Evolutionary conservation across 2,329 filamentous ascomycete species (phyloP).

Genomic region (Teratosphaeria zuluensis): DNA sequence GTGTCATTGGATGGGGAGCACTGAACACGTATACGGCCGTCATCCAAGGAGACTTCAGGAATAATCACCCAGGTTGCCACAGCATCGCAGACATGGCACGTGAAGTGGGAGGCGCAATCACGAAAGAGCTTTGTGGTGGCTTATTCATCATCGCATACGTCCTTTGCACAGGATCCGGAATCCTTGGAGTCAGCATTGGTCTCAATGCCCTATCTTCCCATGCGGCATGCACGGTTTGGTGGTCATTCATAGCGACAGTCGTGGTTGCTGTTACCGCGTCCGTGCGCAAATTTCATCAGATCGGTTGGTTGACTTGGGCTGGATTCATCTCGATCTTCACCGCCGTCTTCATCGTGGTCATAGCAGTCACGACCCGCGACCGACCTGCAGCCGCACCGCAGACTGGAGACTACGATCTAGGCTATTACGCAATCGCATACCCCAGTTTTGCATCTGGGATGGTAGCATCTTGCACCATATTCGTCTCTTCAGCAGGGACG

Average conservation of each 20-base stretch:
- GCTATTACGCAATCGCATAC: conserved; percentile 44
- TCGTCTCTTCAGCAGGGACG: conserved; percentile 48
- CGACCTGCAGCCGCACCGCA: conserved; percentile 52
- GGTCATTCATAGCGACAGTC: conserved; percentile 41
- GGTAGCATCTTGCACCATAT: conserved; percentile 49
- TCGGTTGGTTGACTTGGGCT: conserved; percentile 53
- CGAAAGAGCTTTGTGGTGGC: conserved; percentile 45
- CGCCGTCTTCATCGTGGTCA: conserved; percentile 36
- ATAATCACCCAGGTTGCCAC: conserved; percentile 40
- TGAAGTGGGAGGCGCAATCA: conserved; percentile 42
- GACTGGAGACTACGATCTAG: conserved; percentile 50
- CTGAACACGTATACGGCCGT: conserved; percentile 43
- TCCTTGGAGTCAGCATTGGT: conserved; percentile 49
- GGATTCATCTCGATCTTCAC: conserved; percentile 35
- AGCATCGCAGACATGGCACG: conserved; percentile 50
- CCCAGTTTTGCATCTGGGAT: conserved; percentile 52
- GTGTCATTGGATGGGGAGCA: conserved; percentile 38
- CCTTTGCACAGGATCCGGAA: conserved; percentile 47
- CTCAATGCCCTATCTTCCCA: conserved; percentile 52
- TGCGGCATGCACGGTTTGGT: conserved; percentile 50
- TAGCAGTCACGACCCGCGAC: conserved; percentile 46
- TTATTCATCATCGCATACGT: conserved; percentile 43
- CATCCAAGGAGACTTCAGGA: conserved; percentile 39
- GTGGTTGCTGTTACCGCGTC: conserved; percentile 42
- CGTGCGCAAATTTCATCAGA: conserved; percentile 50